Evolutionary conservation across 495 filamentous ascomycete genomes (phyloP), one percentile per base, ranked within the genome.

Genomic region (Collariella sp.): DNA sequence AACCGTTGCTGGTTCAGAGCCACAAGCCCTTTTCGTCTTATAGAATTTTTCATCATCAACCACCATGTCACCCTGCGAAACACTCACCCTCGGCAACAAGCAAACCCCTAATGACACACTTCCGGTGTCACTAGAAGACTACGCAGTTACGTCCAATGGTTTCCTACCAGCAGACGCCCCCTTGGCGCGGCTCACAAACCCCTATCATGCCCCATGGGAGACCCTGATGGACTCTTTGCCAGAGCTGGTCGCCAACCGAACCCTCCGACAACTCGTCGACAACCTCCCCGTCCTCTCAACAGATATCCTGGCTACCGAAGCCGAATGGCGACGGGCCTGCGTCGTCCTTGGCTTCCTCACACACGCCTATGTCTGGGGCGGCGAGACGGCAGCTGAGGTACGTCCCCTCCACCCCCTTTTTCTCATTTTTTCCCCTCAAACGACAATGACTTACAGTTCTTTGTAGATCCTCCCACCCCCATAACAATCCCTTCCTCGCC

Each of bases 201-300:
- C 79, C 1, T 95, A 94, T 70, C 95, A 94, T 63, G 72, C 74
- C 12, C 82, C 82, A 46, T 96, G 90, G 90, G 90, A 96, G 64
- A 67, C 72, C 22, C 70, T 94, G 15, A 73, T 84, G 2, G 70
- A 74, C 3, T 85, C 88, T 54, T 67, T 96, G 5, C 84, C 89
- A 53, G 67, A 74, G 0, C 70, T 86, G 46, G 72, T 94, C 11
- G 68, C 86, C 40, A 82, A 76, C 57, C 83, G 79, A 61, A 77
- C 85, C 46, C 62, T 95, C 31, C 79, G 87, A 20, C 65, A 71
- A 3, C 72, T 79, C n/a, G 76, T 91, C 24, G 78, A 89, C 50
- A 61, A 65, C n/a, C 73, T 95, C 15, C 86, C 88, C 0, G 58
- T 89, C 7, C 72, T 95, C 9, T 82, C 81, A 7, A 86, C 85